Base-by-base conservation (phyloP, 129 eudicot species). In the Artemisia annua region DNA sequence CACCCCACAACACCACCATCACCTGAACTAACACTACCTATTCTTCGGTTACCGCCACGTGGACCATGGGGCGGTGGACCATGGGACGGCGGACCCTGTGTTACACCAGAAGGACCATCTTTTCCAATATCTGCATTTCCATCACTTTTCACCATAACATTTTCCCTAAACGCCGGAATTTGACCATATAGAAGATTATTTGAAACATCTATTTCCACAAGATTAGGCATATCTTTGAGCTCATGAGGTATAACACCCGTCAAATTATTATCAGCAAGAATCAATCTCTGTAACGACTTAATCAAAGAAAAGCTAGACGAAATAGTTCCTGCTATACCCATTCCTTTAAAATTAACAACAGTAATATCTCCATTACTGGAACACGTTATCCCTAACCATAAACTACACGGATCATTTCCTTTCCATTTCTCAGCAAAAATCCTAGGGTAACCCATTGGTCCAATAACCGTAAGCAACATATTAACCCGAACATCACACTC, bases 321-420 rank as follows among this genome's bases (percentile, higher is more conserved):
- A 80, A 95, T 79, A 3, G 75, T 72, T 59, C 99, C 96, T 4
- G 85, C 68, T 14, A 95, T 75, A 75, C 85, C 89, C 72, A 84
- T 83, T 26, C 71, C 72, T 8, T 82, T 77, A 20, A 63, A 49
- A 75, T 87, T 83, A 64, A 90, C 82, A 50, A 79, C 79, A 0
- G 87, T 85, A 60, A 93, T 76, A 12, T 82, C 86, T 22, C 86
- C 87, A 1, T 66, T 58, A 48, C 16, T 46, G 16, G 82, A 71
- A 69, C 99, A 95, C 20, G 83, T 79, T 48, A 90, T 74, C 39
- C 99, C 99, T 71, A 86, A 62, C 99, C 99, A 95, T 20, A 76
- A 78, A 67, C 72, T 64, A 83, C 97, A 95, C 0, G 97, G 99
- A 58, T 88, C 69, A 57, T 95, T 90, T 19, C 94, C 97, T 0